Conservation (phyloP, 441 rosid species). For the Francoa sonchifolia region DNA sequence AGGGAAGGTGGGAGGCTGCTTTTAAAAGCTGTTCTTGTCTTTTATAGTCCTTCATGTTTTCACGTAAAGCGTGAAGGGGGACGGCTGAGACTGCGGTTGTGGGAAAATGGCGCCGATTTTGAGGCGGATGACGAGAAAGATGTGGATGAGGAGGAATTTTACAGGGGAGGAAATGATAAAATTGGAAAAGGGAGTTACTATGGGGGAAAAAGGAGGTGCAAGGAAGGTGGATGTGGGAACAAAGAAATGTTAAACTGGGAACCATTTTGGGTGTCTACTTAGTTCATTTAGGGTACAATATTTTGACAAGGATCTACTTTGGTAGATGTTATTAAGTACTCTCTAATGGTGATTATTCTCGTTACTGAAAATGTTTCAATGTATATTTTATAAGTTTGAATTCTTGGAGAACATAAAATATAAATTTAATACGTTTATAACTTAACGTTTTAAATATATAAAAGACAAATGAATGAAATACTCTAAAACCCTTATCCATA, state of each 20-base stretch:
- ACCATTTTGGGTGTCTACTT: constrained; percentile 40
- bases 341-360: too few species aligned
- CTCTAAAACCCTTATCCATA: too few species aligned
- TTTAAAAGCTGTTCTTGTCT: constrained; percentile 30
- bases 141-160: constrained; percentile 1
- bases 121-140: background rate
- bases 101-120: constrained; percentile 1
- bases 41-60: constrained; percentile 18
- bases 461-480: too few species aligned
- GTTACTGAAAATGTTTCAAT: too few species aligned
- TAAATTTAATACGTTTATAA: too few species aligned
- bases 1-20: constrained; percentile 54
- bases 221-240: constrained; percentile 28
- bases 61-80: constrained; percentile 43
- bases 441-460: too few species aligned
- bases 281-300: too few species aligned
- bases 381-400: too few species aligned
- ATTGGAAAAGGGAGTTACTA: constrained; percentile 25
- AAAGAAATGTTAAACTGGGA: constrained; percentile 28
- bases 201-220: constrained; percentile 31
- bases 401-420: too few species aligned
- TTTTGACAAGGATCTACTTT: too few species aligned
- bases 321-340: too few species aligned
- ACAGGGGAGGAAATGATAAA: constrained; percentile 17
- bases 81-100: constrained; percentile 35